Conservation (phyloP, 116 monocot species). For the Posidonia oceanica region DNA sequence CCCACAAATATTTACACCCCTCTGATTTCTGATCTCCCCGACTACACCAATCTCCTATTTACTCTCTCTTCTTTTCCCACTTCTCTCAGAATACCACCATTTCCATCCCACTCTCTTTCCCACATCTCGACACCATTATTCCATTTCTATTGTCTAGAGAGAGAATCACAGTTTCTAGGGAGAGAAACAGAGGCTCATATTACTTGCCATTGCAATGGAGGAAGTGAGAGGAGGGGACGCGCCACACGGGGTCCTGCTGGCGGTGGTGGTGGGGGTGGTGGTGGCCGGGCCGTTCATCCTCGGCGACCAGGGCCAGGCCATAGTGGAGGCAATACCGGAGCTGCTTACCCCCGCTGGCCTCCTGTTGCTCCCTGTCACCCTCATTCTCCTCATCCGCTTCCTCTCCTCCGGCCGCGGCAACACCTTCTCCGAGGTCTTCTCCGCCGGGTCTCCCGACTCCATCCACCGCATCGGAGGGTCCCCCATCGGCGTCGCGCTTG, state of each 20-base stretch:
- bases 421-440: conserved; percentile 43
- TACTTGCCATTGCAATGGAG: background rate
- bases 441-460: conserved; percentile 60
- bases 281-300: conserved; percentile 59
- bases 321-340: conserved; percentile 40
- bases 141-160: background rate
- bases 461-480: conserved; percentile 78
- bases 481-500: conserved; percentile 54
- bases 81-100: background rate
- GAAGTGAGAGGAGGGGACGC: conserved; percentile 11
- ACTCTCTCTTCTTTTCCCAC: too few relatives aligned
- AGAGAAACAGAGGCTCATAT: too few relatives aligned
- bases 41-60: too few relatives aligned
- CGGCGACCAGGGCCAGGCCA: conserved; percentile 46
- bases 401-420: conserved; percentile 68
- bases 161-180: too few relatives aligned
- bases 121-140: background rate
- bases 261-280: conserved; percentile 51
- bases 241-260: conserved; percentile 57
- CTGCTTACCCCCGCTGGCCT: conserved; percentile 64
- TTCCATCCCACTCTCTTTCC: background rate
- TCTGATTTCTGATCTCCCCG: too few relatives aligned
- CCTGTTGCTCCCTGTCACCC: conserved; percentile 66
- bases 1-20: too few relatives aligned
- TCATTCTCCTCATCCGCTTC: conserved; percentile 64